Evolutionary conservation across 2,329 filamentous ascomycete genomes (phyloP).

Genomic region (Westerdykella aurantiaca): DNA sequence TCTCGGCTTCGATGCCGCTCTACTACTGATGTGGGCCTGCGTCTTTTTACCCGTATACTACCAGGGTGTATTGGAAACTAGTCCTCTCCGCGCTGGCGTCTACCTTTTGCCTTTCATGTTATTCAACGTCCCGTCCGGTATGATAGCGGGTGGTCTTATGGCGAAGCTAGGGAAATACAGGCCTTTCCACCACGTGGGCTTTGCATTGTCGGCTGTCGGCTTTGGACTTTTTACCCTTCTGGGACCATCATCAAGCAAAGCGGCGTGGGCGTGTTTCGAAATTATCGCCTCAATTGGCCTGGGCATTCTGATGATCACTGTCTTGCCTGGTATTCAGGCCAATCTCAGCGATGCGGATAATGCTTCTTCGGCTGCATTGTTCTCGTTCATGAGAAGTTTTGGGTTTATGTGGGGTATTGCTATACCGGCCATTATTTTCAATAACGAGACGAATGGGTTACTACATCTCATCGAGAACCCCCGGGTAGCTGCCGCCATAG

Average conservation of each 20-base stretch:
- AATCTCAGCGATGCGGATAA: constrained; percentile 9
- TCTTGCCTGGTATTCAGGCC: constrained; percentile 10
- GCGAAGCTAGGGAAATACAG: constrained; percentile 21
- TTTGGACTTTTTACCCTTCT: constrained; percentile 10
- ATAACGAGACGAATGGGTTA: constrained; percentile 3
- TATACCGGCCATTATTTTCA: constrained; percentile 13
- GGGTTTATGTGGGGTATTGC: constrained; percentile 18
- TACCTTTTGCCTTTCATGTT: constrained; percentile 8
- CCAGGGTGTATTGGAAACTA: constrained; percentile 5
- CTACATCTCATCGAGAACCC: constrained; percentile 1
- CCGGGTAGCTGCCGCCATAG: neutral
- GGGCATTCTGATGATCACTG: constrained; percentile 4
- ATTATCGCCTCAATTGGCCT: constrained; percentile 5
- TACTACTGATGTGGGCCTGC: constrained; percentile 4
- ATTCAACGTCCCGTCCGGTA: constrained; percentile 2
- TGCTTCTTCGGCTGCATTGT: constrained; percentile 8
- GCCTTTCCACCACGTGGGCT: constrained; percentile 4
- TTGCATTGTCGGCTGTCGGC: constrained; percentile 5
- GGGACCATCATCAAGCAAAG: constrained; percentile 3
- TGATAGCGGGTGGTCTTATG: constrained; percentile 3
- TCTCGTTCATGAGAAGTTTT: constrained; percentile 14
- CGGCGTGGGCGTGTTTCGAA: constrained; percentile 12
- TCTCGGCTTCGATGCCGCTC: constrained; percentile 5
- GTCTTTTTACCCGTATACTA: constrained; percentile 18
- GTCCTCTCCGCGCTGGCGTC: constrained; percentile 7